These are phyloP conservation scores for Escallonia herrerae DNA, from an alignment of 129 eudicot species.

Conservation along the genomic window DNA sequence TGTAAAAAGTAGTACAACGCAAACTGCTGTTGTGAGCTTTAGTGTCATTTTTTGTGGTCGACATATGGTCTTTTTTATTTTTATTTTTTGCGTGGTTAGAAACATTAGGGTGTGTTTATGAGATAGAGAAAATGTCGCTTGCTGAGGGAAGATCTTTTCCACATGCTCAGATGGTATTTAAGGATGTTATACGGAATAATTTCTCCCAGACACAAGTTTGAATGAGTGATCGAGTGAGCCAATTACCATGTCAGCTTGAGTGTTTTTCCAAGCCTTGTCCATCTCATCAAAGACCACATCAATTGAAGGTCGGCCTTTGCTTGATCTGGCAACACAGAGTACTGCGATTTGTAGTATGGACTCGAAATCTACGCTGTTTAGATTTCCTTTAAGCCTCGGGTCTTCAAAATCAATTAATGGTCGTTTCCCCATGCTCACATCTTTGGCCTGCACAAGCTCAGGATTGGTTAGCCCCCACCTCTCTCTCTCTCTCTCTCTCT, in stretches of 20 bases:
- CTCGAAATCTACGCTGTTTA: constrained; percentile 57
- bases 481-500: background rate
- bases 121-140: no score
- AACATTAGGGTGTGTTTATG: no score
- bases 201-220: no score
- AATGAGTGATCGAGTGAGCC: background rate
- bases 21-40: no score
- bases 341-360: constrained; percentile 66
- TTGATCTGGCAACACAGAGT: constrained; percentile 60
- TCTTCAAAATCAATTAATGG: constrained; percentile 65
- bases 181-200: no score
- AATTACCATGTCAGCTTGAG: constrained; percentile 41
- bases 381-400: constrained; percentile 44
- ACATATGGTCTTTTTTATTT: no score
- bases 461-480: background rate
- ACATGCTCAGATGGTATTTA: no score
- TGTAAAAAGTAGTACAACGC: background rate
- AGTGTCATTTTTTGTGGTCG: no score
- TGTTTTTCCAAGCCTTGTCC: constrained; percentile 68
- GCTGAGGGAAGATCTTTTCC: no score
- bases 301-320: constrained; percentile 62
- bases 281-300: constrained; percentile 55
- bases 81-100: no score
- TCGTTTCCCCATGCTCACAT: constrained; percentile 61
- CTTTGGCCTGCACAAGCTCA: constrained; percentile 54